Evolutionary conservation across 2,329 filamentous ascomycete species (phyloP).

Genomic region (Sordariomycetes sp.): DNA sequence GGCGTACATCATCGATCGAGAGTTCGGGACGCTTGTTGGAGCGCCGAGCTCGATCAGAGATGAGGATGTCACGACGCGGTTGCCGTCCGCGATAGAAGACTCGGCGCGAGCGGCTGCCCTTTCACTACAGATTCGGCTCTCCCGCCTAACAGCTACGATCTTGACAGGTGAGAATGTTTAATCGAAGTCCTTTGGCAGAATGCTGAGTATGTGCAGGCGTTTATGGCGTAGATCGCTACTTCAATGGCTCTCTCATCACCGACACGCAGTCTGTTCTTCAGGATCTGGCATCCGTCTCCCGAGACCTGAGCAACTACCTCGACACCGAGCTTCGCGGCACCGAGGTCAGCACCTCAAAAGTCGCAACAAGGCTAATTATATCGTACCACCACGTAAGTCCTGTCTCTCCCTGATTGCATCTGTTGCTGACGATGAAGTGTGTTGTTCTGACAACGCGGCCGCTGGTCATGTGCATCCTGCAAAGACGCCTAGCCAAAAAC

Average conservation of each 20-base stretch:
- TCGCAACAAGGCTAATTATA: conserved; percentile 13
- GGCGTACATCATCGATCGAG: conserved; percentile 17
- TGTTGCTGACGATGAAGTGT: conserved; percentile 8
- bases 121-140: conserved; percentile 15
- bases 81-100: conserved; percentile 16
- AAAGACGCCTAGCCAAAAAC: conserved; percentile 18
- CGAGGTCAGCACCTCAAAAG: conserved; percentile 16
- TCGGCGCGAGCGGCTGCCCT: conserved; percentile 14
- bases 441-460: conserved; percentile 18
- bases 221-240: conserved; percentile 15
- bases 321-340: conserved; percentile 17
- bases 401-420: background rate
- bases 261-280: conserved; percentile 17
- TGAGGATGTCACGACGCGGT: conserved; percentile 18
- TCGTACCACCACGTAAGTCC: conserved; percentile 13
- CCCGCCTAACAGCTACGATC: conserved; percentile 12
- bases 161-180: conserved; percentile 2
- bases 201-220: conserved; percentile 4
- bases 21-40: conserved; percentile 16
- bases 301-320: conserved; percentile 15
- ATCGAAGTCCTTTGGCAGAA: background rate
- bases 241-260: conserved; percentile 15
- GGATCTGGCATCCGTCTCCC: conserved; percentile 14
- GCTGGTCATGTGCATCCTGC: conserved; percentile 21
- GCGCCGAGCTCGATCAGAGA: conserved; percentile 16